Evolutionary conservation across 208 protist species (phyloP).

Genomic region (Acanthamoeba sp.): DNA sequence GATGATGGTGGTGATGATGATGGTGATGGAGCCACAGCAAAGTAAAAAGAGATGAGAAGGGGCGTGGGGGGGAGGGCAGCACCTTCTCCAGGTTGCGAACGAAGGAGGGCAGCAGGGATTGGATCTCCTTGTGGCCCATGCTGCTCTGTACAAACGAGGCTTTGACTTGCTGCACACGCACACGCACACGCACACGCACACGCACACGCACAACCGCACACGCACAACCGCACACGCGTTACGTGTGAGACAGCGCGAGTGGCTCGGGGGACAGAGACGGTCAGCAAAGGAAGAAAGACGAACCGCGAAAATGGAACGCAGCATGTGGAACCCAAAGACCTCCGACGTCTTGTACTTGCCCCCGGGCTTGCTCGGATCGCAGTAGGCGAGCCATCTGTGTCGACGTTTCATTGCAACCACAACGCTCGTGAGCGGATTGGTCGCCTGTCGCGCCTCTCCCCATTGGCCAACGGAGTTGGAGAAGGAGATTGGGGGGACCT

Average conservation of each 20-base stretch:
- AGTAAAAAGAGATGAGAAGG: not conserved
- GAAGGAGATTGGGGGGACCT: not conserved
- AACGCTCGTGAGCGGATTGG: not conserved
- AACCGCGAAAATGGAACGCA: constrained; percentile 5
- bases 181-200: too few species aligned
- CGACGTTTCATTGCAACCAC: too few species aligned
- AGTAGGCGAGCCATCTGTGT: constrained; percentile 27
- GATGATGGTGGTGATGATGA: too few species aligned
- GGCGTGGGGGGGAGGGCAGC: not conserved
- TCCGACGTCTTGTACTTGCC: constrained; percentile 43
- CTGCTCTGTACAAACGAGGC: not conserved
- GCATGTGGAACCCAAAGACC: constrained; percentile 61
- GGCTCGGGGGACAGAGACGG: not conserved
- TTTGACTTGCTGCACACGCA: constrained; percentile 22
- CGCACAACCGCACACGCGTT: too few species aligned
- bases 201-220: too few species aligned
- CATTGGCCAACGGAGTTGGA: not conserved
- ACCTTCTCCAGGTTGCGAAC: constrained; percentile 48
- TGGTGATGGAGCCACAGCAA: not conserved
- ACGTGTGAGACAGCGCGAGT: not conserved
- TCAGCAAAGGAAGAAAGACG: not conserved
- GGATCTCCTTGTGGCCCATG: not conserved
- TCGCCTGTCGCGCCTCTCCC: not conserved
- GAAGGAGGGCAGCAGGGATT: constrained; percentile 6
- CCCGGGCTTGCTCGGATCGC: not conserved